These are phyloP conservation scores for Rehmannia glutinosa DNA, from an alignment of 257 asterid genomes.

Conservation along the genomic window DNA sequence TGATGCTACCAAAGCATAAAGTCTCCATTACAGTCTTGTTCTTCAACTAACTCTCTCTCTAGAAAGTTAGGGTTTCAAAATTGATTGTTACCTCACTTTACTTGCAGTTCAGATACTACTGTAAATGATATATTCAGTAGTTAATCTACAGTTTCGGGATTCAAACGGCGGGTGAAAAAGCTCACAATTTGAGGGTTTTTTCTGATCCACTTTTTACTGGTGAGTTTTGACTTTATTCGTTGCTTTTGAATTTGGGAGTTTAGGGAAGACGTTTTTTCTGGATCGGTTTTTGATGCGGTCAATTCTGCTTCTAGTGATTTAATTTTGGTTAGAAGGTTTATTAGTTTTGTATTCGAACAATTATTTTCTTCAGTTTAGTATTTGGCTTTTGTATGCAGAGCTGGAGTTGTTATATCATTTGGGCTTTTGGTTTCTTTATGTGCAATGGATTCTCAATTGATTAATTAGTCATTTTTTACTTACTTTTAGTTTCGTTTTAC, in stretches of 20 bases:
- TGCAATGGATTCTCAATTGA: not conserved
- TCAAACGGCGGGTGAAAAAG: constrained; percentile 14
- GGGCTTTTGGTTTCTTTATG: constrained; percentile 14
- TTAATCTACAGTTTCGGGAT: constrained; percentile 21
- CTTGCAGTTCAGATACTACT: not conserved
- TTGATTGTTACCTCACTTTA: constrained; percentile 2
- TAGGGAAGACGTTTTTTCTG: constrained; percentile 6
- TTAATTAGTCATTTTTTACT: not conserved
- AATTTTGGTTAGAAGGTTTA: not conserved
- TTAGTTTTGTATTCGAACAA: not conserved
- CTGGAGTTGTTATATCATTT: constrained; percentile 5
- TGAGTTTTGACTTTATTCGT: not conserved
- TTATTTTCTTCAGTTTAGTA: not conserved
- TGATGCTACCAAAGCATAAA: constrained; percentile 30
- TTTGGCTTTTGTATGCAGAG: not conserved
- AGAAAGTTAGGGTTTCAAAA: constrained; percentile 22
- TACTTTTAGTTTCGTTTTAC: not conserved
- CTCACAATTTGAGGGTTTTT: not conserved
- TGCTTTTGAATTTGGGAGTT: constrained; percentile 16
- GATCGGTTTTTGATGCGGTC: constrained; percentile 34
- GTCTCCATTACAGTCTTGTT: constrained; percentile 26
- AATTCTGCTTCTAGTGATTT: constrained; percentile 18
- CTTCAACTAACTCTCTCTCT: constrained; percentile 31
- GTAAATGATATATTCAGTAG: not conserved
- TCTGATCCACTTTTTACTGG: constrained; percentile 5